These are phyloP conservation scores for Comarum palustre DNA, from an alignment of 306 rosid genomes.

Conservation along the genomic window DNA sequence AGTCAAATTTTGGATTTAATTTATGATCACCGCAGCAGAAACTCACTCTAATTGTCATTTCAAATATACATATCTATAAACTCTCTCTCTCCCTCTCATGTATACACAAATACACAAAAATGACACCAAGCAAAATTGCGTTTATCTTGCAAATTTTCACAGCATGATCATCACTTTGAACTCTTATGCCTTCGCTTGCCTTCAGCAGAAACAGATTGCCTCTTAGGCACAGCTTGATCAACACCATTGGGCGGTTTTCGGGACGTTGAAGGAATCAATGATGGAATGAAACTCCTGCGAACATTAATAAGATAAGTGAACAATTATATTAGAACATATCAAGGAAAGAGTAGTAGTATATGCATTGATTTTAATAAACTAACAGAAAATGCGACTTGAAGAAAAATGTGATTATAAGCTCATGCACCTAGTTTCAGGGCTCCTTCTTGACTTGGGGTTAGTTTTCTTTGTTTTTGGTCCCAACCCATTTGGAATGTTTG, in stretches of 20 bases:
- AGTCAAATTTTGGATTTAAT: background rate
- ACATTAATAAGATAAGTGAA: background rate
- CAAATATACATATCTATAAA: constrained; percentile 8
- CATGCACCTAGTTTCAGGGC: constrained; percentile 51
- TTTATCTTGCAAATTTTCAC: constrained; percentile 20
- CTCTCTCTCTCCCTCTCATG: constrained; percentile 18
- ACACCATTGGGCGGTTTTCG: constrained; percentile 42
- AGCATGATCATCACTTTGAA: constrained; percentile 44
- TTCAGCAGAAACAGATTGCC: constrained; percentile 38
- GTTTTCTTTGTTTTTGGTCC: constrained; percentile 48
- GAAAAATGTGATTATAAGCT: background rate
- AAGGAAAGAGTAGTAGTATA: background rate
- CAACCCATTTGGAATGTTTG: constrained; percentile 42
- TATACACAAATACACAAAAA: constrained; percentile 32
- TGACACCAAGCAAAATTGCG: background rate
- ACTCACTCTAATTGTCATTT: constrained; percentile 35
- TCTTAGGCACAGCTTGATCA: constrained; percentile 32
- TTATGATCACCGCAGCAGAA: constrained; percentile 31
- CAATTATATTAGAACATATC: background rate
- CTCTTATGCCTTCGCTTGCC: constrained; percentile 48
- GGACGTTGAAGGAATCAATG: constrained; percentile 70
- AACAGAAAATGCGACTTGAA: background rate
- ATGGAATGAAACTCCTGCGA: constrained; percentile 71
- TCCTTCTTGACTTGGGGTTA: constrained; percentile 38
- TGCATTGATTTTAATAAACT: background rate